phyloP scores from a whole-genome alignment of 306 rosid genomes.

The Rosa chinensis region DNA sequence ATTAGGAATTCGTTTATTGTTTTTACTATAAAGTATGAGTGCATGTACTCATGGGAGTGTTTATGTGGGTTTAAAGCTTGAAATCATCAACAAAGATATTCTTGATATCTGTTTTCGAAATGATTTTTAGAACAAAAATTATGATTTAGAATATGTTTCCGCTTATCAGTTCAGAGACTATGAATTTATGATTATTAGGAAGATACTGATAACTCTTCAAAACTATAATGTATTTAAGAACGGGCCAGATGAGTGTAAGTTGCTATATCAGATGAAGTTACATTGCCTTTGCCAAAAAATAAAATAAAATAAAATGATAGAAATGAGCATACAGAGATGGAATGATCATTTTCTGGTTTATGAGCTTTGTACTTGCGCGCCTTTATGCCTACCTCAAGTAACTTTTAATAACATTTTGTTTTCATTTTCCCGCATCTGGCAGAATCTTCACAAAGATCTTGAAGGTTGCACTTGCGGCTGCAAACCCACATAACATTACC shows the following conservation, averaged over 20 bases:
- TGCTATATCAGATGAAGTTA: background rate
- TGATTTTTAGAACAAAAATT: background rate
- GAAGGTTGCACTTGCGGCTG: constrained; percentile 84
- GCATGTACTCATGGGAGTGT: background rate
- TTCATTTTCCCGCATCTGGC: constrained; percentile 6
- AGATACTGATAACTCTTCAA: background rate
- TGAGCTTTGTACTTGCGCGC: background rate
- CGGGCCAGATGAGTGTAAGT: background rate
- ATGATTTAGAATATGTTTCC: background rate
- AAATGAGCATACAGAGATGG: background rate
- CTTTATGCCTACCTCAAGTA: background rate
- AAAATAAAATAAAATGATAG: background rate
- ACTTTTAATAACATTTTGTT: background rate
- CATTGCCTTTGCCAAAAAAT: background rate
- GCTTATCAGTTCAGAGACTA: background rate
- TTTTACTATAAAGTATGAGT: background rate
- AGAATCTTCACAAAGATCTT: constrained; percentile 77
- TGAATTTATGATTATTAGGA: background rate
- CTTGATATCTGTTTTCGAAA: background rate
- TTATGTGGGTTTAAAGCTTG: background rate
- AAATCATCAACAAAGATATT: background rate
- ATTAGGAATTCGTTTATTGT: background rate
- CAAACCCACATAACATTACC: constrained; percentile 35
- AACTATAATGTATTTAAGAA: background rate
- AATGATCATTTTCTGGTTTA: background rate